Evolutionary conservation across 495 filamentous ascomycete species (phyloP), one percentile per base, ranked within the genome.

Genomic region (Hapsidospora chrysogenum): DNA sequence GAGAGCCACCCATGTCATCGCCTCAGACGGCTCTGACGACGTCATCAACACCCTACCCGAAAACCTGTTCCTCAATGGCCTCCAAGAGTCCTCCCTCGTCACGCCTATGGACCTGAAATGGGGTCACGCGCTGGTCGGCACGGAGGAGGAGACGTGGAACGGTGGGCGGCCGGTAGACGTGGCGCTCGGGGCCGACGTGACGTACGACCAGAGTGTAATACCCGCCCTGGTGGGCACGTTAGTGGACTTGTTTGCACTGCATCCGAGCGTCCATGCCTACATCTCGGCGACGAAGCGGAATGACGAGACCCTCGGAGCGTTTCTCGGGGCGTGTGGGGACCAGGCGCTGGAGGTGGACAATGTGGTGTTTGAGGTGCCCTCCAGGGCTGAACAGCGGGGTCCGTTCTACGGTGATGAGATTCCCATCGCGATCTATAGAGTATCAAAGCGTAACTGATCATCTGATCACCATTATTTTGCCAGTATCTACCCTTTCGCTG

Each of bases 11-110:
- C 60, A 66, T 25, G 71, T 86, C 30, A 58, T 83, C 7, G 70
- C 76, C 4, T 92, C 85, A 0, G 87, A 96, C 48, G 85, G 85
- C 0, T 84, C 85, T 31, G 70, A 65, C 15, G 66, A 67, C 21
- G 68, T 94, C 10, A 63, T 92, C 29, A 68, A 74, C 45, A 64
- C 70, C 39, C 63, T 92, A n/a, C 53, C 61, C 17, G 65, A 69
- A 7, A 87, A 78, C 49, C 52, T 78, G 27, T 71, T 61, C 21
- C 53, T 84, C 29, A 92, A 89, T 52, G 60, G 55, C 14, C 55
- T 78, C 6, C 62, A 71, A 16, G 61, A 51, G 7, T 51, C 46
- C 0, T 37, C 46, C 8, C 39, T 48, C 18, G 60, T 75, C 26
- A 36, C 57, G 11, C 50, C 64, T 10, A 61, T 58, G 39, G 58